Conservation (phyloP, 2,329 filamentous ascomycete genomes). For the Beauveria pseudobassiana region DNA sequence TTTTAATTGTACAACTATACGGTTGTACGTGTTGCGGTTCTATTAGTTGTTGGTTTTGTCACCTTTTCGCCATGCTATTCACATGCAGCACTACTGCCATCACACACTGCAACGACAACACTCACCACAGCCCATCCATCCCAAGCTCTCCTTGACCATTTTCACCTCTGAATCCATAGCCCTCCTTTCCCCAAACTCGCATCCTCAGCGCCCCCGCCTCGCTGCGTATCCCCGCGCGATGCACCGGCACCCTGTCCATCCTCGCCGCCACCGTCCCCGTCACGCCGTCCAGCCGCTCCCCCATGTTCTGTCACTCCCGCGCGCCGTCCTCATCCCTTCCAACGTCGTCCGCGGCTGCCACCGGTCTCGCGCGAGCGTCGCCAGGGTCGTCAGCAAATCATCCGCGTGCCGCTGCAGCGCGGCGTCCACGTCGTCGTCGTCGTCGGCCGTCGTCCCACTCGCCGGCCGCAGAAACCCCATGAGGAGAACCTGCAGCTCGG, state of each 20-base stretch:
- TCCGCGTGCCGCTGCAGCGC: conserved; percentile 24
- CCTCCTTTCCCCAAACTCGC: conserved; percentile 41
- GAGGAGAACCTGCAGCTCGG: conserved; percentile 44
- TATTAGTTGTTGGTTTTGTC: no score
- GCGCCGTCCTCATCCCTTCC: conserved; percentile 29
- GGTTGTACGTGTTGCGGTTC: no score
- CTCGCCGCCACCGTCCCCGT: conserved; percentile 44
- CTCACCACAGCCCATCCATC: no score
- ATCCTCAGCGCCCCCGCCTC: conserved; percentile 40
- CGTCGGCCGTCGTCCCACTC: neutral
- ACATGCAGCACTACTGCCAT: no score
- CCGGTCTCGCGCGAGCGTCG: conserved; percentile 37
- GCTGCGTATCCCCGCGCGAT: conserved; percentile 51
- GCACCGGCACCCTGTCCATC: conserved; percentile 51
- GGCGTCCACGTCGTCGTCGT: conserved; percentile 15
- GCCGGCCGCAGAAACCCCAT: conserved; percentile 50
- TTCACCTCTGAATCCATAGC: conserved; percentile 31
- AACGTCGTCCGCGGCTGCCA: conserved; percentile 37
- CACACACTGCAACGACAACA: no score
- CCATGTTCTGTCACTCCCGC: conserved; percentile 34
- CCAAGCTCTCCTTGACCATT: no score
- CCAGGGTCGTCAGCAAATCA: conserved; percentile 36
- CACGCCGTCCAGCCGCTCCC: conserved; percentile 39
- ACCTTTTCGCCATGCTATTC: no score
- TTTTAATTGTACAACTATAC: no score